Evolutionary conservation across 2,329 filamentous ascomycete genomes (phyloP), one percentile per base, ranked within the genome.

Genomic region (Penicillium sp.): DNA sequence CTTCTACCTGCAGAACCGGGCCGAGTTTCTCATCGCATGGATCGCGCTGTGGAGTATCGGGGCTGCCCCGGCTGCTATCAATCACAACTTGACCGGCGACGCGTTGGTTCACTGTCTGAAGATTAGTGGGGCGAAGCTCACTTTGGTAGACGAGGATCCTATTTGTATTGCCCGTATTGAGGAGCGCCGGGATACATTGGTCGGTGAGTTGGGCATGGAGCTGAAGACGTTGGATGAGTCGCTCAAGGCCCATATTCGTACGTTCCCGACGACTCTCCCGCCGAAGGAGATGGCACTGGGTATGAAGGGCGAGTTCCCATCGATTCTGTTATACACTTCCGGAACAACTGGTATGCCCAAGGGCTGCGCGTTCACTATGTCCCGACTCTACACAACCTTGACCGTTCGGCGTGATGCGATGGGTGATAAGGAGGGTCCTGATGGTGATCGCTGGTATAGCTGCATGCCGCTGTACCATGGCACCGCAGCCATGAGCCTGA

Each of bases 381-480:
- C 78, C 2, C 79, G 82, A 46, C 69, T 82, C 6, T 78, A 79
- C 50, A 68, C 64, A 0, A 63, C 79, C 9, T 73, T 76, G 2
- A 66, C 66, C 13, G 65, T 76, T 1, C 76, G 79, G 2, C 49
- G 58, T 6, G 70, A 75, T 18, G 63, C 69, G 6, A 66, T 75
- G 50, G 54, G 60, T 9, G 70, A 75, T 36, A 67, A 56, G 9
- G 63, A 59, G 1, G 71, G 72, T 1, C 70, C 71, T 0, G 65
- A 56, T 9, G 71, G 73, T 1, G 87, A 91, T 70, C 79, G 87
- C 27, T 91, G 87, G 83, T 92, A 92, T 69, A 84, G 87, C 69
- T 90, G 88, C 73, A 92, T 92, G 89, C 89, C 85, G 0, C 77
- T 91, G 35, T 92, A 92, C 69, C 90, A 93, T 72, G 89, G 89